Conservation (phyloP, 164 flowering plant genomes). For the Chimonanthus praecox region DNA sequence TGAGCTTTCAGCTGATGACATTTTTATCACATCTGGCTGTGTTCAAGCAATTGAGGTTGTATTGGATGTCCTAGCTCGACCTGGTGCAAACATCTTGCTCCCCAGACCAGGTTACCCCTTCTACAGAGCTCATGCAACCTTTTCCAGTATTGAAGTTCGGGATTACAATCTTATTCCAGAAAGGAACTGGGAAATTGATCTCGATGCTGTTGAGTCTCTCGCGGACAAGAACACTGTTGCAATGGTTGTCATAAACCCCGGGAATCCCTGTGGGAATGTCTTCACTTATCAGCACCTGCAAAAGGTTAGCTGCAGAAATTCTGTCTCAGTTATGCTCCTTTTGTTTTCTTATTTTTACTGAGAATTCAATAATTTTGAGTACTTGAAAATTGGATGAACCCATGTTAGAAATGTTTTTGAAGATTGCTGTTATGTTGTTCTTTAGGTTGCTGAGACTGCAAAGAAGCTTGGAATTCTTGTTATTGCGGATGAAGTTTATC, state of each 20-base stretch:
- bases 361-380: too few relatives aligned
- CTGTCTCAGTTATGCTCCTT: too few relatives aligned
- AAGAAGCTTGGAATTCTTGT: conserved; percentile 55
- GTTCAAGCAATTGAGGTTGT: conserved; percentile 78
- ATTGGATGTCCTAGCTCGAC: conserved; percentile 58
- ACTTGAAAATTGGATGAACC: too few relatives aligned
- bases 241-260: conserved; percentile 80
- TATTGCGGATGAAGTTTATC: conserved; percentile 94
- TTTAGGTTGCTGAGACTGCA: conserved; percentile 80
- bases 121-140: conserved; percentile 67
- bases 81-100: conserved; percentile 80
- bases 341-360: too few relatives aligned
- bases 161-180: conserved; percentile 75
- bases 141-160: conserved; percentile 55
- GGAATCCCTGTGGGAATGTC: conserved; percentile 95
- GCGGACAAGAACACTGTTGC: conserved; percentile 84
- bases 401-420: too few relatives aligned
- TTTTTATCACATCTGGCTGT: conserved; percentile 80
- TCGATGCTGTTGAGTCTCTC: conserved; percentile 57
- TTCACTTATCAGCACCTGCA: conserved; percentile 57
- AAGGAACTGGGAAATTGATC: conserved; percentile 78
- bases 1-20: conserved; percentile 61
- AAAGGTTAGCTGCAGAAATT: conserved; percentile 36
- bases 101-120: conserved; percentile 89
- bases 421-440: conserved; percentile 4